Conservation (phyloP, 768 basidiomycete genomes). For the Russula foetens region DNA sequence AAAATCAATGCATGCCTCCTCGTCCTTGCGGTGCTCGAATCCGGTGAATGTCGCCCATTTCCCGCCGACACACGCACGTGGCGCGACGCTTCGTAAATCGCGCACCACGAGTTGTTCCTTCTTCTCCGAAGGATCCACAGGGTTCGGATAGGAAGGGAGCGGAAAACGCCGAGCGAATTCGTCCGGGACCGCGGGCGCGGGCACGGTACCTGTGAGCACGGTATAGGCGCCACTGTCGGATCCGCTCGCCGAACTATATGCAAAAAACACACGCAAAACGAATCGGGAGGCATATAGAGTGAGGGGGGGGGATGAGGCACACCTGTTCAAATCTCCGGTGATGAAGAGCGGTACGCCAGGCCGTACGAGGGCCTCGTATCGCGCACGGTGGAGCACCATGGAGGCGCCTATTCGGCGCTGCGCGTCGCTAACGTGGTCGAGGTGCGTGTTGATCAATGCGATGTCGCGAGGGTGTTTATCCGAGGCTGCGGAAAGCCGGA, state of each 20-base stretch:
- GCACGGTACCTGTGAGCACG: conserved; percentile 37
- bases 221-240: conserved; percentile 42
- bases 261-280: not conserved
- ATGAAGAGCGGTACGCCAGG: conserved; percentile 34
- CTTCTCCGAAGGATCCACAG: not conserved
- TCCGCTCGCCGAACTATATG: conserved; percentile 34
- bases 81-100: conserved; percentile 37
- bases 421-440: conserved; percentile 46
- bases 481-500: conserved; percentile 24
- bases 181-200: conserved; percentile 35
- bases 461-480: conserved; percentile 22
- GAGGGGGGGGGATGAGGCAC: not conserved
- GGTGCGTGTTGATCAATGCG: conserved; percentile 43
- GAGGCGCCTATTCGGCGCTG: conserved; percentile 46
- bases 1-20: conserved; percentile 42
- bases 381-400: conserved; percentile 40
- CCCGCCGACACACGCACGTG: conserved; percentile 34
- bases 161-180: conserved; percentile 37
- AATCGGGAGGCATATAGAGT: too few species aligned
- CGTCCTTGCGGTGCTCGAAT: conserved; percentile 35
- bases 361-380: conserved; percentile 35
- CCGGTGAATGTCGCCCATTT: conserved; percentile 47
- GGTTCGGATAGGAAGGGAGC: conserved; percentile 21
- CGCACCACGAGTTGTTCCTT: conserved; percentile 26
- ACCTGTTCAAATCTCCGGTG: conserved; percentile 45